phyloP scores from a whole-genome alignment of 1,284 basidiomycete species.

The Trichosporon faecale region DNA sequence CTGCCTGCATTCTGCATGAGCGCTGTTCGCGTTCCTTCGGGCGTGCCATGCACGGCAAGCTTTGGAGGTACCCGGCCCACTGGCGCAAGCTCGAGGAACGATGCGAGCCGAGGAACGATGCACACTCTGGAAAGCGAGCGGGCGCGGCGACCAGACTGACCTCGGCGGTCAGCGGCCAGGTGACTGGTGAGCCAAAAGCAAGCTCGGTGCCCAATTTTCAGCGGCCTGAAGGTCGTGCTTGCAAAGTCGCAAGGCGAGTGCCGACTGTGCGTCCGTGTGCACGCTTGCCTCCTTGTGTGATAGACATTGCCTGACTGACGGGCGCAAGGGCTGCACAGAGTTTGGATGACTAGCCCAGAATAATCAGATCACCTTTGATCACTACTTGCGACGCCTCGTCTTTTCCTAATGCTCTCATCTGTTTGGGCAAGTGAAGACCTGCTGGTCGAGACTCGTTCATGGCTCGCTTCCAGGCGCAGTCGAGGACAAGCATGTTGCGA shows the following conservation, averaged over 20 bases:
- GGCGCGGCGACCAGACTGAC: background rate
- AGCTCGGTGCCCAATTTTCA: background rate
- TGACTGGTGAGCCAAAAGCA: background rate
- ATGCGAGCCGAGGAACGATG: no score
- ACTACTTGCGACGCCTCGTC: background rate
- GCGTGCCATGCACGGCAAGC: no score
- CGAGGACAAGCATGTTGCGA: constrained; percentile 13
- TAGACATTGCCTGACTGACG: background rate
- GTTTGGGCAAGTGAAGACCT: no score
- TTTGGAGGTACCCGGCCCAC: no score
- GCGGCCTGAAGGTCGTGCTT: no score
- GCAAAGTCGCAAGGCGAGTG: no score
- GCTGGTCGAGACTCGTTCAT: background rate
- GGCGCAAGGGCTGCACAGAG: background rate
- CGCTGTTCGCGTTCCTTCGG: no score
- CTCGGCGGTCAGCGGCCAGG: background rate
- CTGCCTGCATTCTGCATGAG: no score
- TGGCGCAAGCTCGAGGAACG: no score
- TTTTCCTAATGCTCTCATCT: background rate
- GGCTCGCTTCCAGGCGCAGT: background rate
- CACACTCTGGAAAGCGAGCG: no score
- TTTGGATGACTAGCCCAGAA: background rate
- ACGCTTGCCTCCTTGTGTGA: background rate
- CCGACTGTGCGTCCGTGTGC: background rate
- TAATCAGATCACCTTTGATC: background rate